Evolutionary conservation across 768 basidiomycete species (phyloP), one percentile per base, ranked within the genome.

Genomic region (Boletus bicolor): DNA sequence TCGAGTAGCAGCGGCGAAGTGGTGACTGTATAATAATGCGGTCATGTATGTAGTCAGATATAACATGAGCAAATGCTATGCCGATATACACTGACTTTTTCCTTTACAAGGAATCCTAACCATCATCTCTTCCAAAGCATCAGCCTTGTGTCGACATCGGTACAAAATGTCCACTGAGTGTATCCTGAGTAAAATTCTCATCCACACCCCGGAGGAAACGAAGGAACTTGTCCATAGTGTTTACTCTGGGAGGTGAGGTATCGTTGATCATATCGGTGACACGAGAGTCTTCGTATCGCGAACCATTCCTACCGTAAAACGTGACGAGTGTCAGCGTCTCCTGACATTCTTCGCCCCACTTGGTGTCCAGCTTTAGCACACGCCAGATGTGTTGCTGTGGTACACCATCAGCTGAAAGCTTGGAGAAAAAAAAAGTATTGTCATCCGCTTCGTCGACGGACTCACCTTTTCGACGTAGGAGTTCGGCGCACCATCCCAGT

Each of bases 301-400:
- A 69, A 7, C 85, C 86, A 9, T 76, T 68, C 30, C 78, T 76
- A 3, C 87, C 87, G 61, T 88, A 89, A 50, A 80, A 69, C 17
- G 63, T 66, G 41, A 86, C 68, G 37, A 89, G 78, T 10, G 53
- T 45, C 46, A 83, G 67, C 7, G 79, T 82, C 59, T 83, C 83
- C 15, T 70, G 68, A 64, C 82, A 83, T 30, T 76, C 75, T 10
- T 74, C 64, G 3, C 77, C 75, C 73, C 78, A 84, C 26, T 67
- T 64, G 6, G 70, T 63, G 35, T 65, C 59, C 36, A 85, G 64
- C 19, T 73, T 72, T 48, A 89, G 71, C 8, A 82, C 82, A 38
- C 66, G 70, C 64, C 79, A 70, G 28, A 89, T 76, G 54, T 89
- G 85, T 37, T 59, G 68, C 70, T 73, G 42, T 24, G n/a, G 47